Evolutionary conservation across 495 filamentous ascomycete genomes (phyloP).

Genomic region (Lophiostoma macrostomum): DNA sequence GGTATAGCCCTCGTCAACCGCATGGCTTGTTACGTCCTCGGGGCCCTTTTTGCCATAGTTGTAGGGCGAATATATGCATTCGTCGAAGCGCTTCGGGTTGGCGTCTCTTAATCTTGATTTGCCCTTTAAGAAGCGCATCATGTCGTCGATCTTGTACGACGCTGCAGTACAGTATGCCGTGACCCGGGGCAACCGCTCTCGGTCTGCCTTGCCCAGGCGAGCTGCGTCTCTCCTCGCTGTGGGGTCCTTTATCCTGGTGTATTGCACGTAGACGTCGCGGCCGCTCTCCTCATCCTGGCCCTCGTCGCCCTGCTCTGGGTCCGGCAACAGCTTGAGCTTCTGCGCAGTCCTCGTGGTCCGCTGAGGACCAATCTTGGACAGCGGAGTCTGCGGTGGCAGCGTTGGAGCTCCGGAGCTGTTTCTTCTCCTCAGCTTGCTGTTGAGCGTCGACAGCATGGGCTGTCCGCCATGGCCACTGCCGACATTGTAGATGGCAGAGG

Average conservation of each 20-base stretch:
- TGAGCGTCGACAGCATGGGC: slow-evolving; percentile 74
- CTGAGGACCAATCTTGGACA: slow-evolving; percentile 86
- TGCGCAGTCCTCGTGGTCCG: slow-evolving; percentile 91
- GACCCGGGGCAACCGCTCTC: slow-evolving; percentile 80
- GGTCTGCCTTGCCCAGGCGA: slow-evolving; percentile 86
- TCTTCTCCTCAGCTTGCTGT: slow-evolving; percentile 79
- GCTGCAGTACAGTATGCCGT: slow-evolving; percentile 95
- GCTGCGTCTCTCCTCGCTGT: slow-evolving; percentile 91
- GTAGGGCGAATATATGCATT: slow-evolving; percentile 94
- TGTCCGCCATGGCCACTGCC: slow-evolving; percentile 46
- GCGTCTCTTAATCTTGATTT: slow-evolving; percentile 69
- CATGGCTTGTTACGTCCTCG: slow-evolving; percentile 13
- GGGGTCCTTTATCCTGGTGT: slow-evolving; percentile 93
- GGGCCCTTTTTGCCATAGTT: slow-evolving; percentile 52
- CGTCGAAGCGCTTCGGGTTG: slow-evolving; percentile 87
- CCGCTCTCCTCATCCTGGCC: slow-evolving; percentile 81
- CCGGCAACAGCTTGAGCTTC: slow-evolving; percentile 91
- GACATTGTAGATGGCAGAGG: slow-evolving; percentile 7
- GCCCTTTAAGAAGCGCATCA: slow-evolving; percentile 87
- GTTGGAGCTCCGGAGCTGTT: slow-evolving; percentile 74
- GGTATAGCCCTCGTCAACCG: slow-evolving; percentile 40
- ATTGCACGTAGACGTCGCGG: slow-evolving; percentile 92
- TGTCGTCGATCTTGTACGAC: slow-evolving; percentile 78
- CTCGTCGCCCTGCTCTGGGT: slow-evolving; percentile 78
- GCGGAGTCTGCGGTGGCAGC: slow-evolving; percentile 44